Percentiles rank a stretch among this genome's conserved stretches.
phyloP scores from a whole-genome alignment of 2,329 filamentous ascomycete species.

The Epichloe sylvatica region DNA sequence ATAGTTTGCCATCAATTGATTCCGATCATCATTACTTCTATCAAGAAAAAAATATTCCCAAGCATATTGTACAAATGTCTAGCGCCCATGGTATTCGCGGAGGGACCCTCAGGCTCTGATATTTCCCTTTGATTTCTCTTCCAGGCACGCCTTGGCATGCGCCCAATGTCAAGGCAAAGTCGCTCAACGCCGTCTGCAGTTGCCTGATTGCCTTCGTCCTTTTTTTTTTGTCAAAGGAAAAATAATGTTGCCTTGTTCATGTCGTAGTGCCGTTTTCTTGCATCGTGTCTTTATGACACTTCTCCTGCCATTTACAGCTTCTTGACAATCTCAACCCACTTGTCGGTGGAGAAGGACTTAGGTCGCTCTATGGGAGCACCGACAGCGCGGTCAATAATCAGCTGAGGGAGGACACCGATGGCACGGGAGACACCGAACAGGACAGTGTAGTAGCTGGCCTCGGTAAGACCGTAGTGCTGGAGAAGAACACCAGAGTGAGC shows the following conservation, averaged over 20 bases:
- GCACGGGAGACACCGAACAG: slow-evolving; percentile 98
- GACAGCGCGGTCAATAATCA: slow-evolving; percentile 97
- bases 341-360: slow-evolving; percentile 97
- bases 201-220: neutral
- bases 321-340: slow-evolving; percentile 86
- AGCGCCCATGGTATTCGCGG: slow-evolving; percentile 10
- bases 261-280: neutral
- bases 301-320: slow-evolving; percentile 54
- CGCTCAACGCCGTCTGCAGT: neutral
- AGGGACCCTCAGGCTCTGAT: slow-evolving; percentile 9
- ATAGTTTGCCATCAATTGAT: neutral
- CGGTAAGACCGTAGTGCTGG: slow-evolving; percentile 97
- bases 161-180: neutral
- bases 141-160: neutral
- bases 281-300: neutral
- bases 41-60: slow-evolving; percentile 6
- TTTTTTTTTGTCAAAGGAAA: neutral
- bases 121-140: neutral
- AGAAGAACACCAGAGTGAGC: slow-evolving; percentile 98
- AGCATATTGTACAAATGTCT: slow-evolving; percentile 13
- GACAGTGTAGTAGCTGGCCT: slow-evolving; percentile 99
- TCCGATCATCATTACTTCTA: slow-evolving; percentile 9
- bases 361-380: slow-evolving; percentile 95
- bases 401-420: slow-evolving; percentile 94
- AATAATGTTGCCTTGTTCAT: neutral